Evolutionary conservation across 1,284 basidiomycete species (phyloP).

Genomic region (Wallemia ichthyophaga): DNA sequence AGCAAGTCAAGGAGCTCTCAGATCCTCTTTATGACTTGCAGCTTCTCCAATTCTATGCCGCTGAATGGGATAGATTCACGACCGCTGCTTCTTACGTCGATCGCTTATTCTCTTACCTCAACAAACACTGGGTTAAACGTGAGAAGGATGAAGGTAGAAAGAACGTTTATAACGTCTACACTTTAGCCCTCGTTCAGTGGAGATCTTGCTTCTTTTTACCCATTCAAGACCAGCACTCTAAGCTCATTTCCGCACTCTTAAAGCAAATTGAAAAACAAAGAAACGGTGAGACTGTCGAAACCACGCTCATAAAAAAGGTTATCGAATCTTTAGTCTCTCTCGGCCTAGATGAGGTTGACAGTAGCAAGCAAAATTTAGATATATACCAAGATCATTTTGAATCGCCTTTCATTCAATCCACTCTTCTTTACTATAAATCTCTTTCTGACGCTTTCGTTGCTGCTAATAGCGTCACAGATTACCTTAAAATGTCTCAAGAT

Average conservation of each 20-base stretch:
- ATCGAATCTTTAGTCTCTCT: conserved; percentile 90
- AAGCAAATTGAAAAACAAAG: conserved; percentile 72
- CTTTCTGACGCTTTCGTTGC: conserved; percentile 75
- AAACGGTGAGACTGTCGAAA: conserved; percentile 81
- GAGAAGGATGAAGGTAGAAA: conserved; percentile 94
- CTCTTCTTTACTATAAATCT: conserved; percentile 65
- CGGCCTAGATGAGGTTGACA: conserved; percentile 68
- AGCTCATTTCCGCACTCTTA: conserved; percentile 63
- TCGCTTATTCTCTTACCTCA: conserved; percentile 80
- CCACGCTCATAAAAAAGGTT: conserved; percentile 75
- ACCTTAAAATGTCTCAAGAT: conserved; percentile 83
- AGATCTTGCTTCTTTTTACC: conserved; percentile 66
- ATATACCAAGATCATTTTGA: conserved; percentile 86
- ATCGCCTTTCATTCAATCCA: conserved; percentile 55
- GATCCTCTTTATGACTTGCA: conserved; percentile 56
- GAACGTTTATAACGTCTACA: conserved; percentile 82
- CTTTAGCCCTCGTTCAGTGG: conserved; percentile 87
- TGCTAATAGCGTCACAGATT: conserved; percentile 75
- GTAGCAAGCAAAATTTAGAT: conserved; percentile 72
- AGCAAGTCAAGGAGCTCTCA: conserved; percentile 33
- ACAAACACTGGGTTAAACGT: conserved; percentile 96
- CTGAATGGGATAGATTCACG: conserved; percentile 87
- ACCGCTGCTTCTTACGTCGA: conserved; percentile 89
- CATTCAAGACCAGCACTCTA: conserved; percentile 42
- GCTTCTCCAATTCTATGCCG: conserved; percentile 65